These are phyloP conservation scores for Saussurea involucrata DNA, from an alignment of 129 eudicot species.

Conservation along the genomic window DNA sequence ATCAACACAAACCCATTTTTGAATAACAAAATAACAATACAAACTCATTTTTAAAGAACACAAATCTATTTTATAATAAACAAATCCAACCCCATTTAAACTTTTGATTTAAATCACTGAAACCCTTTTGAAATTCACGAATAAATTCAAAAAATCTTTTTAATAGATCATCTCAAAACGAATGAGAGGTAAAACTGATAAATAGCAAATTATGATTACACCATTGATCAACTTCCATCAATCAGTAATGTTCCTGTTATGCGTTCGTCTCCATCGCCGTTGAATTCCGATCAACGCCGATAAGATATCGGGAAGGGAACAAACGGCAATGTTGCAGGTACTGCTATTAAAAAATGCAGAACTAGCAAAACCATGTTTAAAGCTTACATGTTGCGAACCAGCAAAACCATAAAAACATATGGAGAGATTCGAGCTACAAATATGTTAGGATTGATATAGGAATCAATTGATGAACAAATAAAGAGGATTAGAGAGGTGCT, in stretches of 20 bases:
- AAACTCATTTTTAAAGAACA: no score
- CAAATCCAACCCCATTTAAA: no score
- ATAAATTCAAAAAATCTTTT: conserved; percentile 21
- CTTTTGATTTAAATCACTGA: no score
- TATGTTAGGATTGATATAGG: no score
- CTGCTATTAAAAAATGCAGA: conserved; percentile 9
- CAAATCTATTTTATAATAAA: no score
- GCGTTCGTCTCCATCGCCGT: conserved; percentile 12
- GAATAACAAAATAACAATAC: no score
- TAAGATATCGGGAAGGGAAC: not conserved
- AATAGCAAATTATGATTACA: conserved; percentile 12
- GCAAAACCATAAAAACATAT: conserved; percentile 7
- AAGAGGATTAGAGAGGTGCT: no score
- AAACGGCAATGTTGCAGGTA: conserved; percentile 13
- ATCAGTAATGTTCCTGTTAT: not conserved
- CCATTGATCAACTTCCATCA: not conserved
- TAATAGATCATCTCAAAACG: conserved; percentile 7
- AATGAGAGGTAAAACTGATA: conserved; percentile 2
- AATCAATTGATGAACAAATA: no score
- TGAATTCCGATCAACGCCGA: conserved; percentile 3
- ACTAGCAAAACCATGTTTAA: conserved; percentile 3
- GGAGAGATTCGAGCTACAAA: conserved; percentile 29
- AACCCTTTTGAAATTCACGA: not conserved
- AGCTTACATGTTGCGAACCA: not conserved
- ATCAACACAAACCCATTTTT: no score